Evolutionary conservation across 768 basidiomycete species (phyloP), one percentile per base, ranked within the genome.

Genomic region (Pleurotus citrinopileatus): DNA sequence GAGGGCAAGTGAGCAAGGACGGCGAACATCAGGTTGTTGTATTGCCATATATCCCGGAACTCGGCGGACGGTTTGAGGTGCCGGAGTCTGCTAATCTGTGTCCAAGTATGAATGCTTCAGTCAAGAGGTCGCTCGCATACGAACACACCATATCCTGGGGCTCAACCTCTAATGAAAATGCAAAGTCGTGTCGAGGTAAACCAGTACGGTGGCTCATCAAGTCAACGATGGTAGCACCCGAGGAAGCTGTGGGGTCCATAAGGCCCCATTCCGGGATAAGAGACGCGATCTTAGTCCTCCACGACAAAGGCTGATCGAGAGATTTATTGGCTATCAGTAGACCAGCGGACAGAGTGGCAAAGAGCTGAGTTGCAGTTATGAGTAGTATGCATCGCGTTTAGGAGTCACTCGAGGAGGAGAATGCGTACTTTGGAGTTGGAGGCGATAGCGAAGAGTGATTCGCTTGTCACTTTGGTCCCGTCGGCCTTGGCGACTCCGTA

Each of bases 131-230:
- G 17, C 29, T 2, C 17, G n/a, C 22, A 8, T 8, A 27, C 13
- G 27, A 32, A 28, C 36, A n/a, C 22, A 37, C 48, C 6, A 37
- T 12, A 22, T 50, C 48, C 9, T 17, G 19, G 8, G 36, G 29
- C 4, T 50, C 19, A 8, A 25, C 34, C 9, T 19, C 1, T 12
- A 15, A 7, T 1, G 32, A 13, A 4, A 7, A 19, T 9, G 22
- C 22, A 5, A 57, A 42, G 40, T 65, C 64, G 40, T 66, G 65
- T 2, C 60, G 59, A 37, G 67, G 64, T 6, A 63, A 34, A 3
- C 64, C 65, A 28, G 67, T 65, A 43, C 64, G 64, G 42, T 68
- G 67, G 56, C 60, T 63, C 63, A 67, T 63, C 3, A 64, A 47
- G 43, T 68, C 67, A 34, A 61, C 43, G 26, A 68, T 60, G 2